phyloP scores from a whole-genome alignment of 306 rosid species.

The Gleditsia sinensis region DNA sequence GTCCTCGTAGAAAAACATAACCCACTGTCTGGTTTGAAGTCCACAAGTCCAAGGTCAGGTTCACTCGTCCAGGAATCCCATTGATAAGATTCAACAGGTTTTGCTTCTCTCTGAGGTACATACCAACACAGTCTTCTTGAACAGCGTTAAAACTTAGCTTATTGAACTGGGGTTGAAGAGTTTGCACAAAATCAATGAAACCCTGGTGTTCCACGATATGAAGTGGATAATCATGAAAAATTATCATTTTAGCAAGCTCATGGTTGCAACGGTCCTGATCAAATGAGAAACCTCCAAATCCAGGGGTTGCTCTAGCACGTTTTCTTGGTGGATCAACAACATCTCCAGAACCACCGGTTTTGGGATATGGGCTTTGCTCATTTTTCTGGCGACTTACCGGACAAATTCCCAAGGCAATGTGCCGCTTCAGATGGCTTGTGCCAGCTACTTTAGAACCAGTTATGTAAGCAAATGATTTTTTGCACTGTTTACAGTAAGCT shows the following conservation, averaged over 20 bases:
- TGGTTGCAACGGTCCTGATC: slow-evolving; percentile 65
- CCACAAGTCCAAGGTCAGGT: slow-evolving; percentile 82
- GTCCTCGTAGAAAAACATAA: slow-evolving; percentile 77
- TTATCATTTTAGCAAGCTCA: slow-evolving; percentile 80
- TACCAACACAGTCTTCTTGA: slow-evolving; percentile 59
- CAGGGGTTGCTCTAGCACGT: slow-evolving; percentile 51
- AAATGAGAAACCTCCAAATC: slow-evolving; percentile 48
- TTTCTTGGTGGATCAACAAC: slow-evolving; percentile 53
- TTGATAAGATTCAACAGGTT: slow-evolving; percentile 58
- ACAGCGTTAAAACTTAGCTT: slow-evolving; percentile 46
- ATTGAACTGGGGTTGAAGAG: slow-evolving; percentile 80
- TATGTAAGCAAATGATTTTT: slow-evolving; percentile 76
- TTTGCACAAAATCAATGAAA: slow-evolving; percentile 60
- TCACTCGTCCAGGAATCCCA: slow-evolving; percentile 75
- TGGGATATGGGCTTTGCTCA: slow-evolving; percentile 38
- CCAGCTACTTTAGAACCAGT: slow-evolving; percentile 78
- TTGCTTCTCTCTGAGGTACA: slow-evolving; percentile 68
- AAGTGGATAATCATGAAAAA: slow-evolving; percentile 90
- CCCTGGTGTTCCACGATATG: slow-evolving; percentile 79
- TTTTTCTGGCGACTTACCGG: slow-evolving; percentile 65
- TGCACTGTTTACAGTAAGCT: slow-evolving; percentile 85
- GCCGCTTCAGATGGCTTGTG: slow-evolving; percentile 87
- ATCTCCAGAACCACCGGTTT: slow-evolving; percentile 36
- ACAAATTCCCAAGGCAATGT: slow-evolving; percentile 75
- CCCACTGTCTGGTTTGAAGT: slow-evolving; percentile 61